Evolutionary conservation across 2,329 filamentous ascomycete species (phyloP).

Genomic region (Pezicula radicicola): DNA sequence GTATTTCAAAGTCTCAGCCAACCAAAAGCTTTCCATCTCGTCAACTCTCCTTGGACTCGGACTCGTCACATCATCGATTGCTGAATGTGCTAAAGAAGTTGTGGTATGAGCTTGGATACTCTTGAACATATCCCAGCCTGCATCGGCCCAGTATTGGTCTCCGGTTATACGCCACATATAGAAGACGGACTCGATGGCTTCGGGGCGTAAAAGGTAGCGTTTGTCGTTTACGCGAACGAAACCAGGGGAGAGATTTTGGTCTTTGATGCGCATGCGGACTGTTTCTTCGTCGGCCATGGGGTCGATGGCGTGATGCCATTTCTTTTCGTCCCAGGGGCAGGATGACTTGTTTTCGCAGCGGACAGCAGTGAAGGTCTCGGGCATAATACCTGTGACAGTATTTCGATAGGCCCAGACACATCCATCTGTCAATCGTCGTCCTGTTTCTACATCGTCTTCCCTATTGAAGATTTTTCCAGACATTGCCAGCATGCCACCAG

Average conservation of each 20-base stretch:
- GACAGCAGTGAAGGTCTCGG: constrained; percentile 48
- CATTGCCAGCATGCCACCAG: constrained; percentile 68
- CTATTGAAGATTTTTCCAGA: constrained; percentile 59
- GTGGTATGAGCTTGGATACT: constrained; percentile 39
- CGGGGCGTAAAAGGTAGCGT: constrained; percentile 41
- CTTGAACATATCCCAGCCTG: constrained; percentile 46
- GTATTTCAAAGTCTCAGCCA: constrained; percentile 67
- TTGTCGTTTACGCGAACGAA: constrained; percentile 19
- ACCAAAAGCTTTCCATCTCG: constrained; percentile 58
- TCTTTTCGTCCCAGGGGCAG: constrained; percentile 38
- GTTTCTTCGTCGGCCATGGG: constrained; percentile 4
- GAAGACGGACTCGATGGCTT: constrained; percentile 67
- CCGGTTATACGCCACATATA: constrained; percentile 44
- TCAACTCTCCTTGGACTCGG: constrained; percentile 35
- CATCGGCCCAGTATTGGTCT: constrained; percentile 33
- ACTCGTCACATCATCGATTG: constrained; percentile 36
- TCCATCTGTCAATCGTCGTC: constrained; percentile 56
- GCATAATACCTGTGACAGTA: constrained; percentile 58
- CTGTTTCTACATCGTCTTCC: constrained; percentile 52
- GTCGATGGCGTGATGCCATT: constrained; percentile 41
- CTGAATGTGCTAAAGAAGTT: constrained; percentile 39
- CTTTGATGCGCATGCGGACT: constrained; percentile 11
- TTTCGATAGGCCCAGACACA: constrained; percentile 61
- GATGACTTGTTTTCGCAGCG: constrained; percentile 17
- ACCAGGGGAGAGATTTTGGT: constrained; percentile 16